A percentile compares a stretch with the other conserved stretches of the same genome.
Conservation (phyloP, 140 eudicot genomes). For the Cichorium intybus region DNA sequence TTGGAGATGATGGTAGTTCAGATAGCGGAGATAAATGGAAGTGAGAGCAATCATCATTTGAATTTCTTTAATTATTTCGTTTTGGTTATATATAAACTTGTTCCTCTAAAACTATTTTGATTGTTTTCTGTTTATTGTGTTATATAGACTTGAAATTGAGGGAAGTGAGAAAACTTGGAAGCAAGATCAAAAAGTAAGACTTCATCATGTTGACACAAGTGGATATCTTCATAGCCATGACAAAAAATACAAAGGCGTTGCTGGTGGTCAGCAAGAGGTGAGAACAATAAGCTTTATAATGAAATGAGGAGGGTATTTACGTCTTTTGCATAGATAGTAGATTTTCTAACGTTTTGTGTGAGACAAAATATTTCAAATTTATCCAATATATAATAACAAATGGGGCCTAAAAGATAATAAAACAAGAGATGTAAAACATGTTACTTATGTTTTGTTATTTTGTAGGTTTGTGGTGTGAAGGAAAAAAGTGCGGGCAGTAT, state of each 20-base stretch:
- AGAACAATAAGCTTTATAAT: too few species aligned
- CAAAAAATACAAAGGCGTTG: constrained; percentile 82
- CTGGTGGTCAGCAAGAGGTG: constrained; percentile 94
- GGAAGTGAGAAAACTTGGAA: constrained; percentile 88
- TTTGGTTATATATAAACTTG: neutral
- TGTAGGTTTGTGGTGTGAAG: constrained; percentile 88
- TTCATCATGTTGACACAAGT: constrained; percentile 80
- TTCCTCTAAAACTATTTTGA: neutral
- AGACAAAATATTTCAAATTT: too few species aligned
- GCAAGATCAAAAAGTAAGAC: constrained; percentile 88
- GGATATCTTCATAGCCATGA: constrained; percentile 92
- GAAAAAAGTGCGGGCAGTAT: constrained; percentile 72
- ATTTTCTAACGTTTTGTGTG: too few species aligned
- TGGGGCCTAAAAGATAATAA: neutral
- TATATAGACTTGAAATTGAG: constrained; percentile 76
- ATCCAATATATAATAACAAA: too few species aligned
- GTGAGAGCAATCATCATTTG: constrained; percentile 32
- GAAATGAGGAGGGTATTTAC: constrained; percentile 1
- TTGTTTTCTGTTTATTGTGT: constrained; percentile 20
- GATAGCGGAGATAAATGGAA: constrained; percentile 96
- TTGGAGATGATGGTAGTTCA: constrained; percentile 71
- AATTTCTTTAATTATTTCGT: neutral
- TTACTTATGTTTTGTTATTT: neutral
- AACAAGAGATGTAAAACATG: too few species aligned
- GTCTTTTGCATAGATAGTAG: neutral